A percentile compares a stretch with the other conserved stretches of the same genome.
Evolutionary conservation across 257 asterid species (phyloP).

Genomic region (Linaria vulgaris): DNA sequence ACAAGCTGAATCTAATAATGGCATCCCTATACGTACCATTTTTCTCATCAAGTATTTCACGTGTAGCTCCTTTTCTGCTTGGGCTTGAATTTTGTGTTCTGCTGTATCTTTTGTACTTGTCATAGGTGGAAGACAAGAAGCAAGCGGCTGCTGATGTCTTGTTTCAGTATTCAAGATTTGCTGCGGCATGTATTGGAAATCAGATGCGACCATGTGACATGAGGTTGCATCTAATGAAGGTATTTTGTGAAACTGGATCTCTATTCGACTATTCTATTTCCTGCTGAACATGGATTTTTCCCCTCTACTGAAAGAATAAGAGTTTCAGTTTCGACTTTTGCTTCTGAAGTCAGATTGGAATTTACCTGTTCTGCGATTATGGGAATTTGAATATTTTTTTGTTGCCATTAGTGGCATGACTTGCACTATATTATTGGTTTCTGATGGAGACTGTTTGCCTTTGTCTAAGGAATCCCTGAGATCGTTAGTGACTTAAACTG

Average conservation of each 20-base stretch:
- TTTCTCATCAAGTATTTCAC: not conserved
- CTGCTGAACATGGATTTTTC: no score
- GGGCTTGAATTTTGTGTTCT: not conserved
- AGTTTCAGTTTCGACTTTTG: no score
- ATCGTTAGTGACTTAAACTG: not conserved
- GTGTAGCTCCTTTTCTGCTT: conserved; percentile 5
- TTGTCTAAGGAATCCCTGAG: not conserved
- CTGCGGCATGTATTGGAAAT: conserved; percentile 76
- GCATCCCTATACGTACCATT: not conserved
- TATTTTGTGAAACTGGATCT: no score
- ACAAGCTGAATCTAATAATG: no score
- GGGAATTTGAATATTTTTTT: not conserved
- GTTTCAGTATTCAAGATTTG: conserved; percentile 82
- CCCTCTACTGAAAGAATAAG: no score
- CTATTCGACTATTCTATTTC: no score
- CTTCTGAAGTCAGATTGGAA: no score
- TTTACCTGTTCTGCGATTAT: not conserved
- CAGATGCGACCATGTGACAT: conserved; percentile 91
- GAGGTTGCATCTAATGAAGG: conserved; percentile 97
- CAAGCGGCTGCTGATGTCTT: conserved; percentile 97
- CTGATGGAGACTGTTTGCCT: not conserved
- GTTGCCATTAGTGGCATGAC: not conserved
- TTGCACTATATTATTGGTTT: not conserved
- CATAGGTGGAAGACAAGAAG: conserved; percentile 79
- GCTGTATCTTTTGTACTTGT: conserved; percentile 16